These are phyloP conservation scores for Mycena haematopus DNA, from an alignment of 768 basidiomycete species.

Conservation along the genomic window DNA sequence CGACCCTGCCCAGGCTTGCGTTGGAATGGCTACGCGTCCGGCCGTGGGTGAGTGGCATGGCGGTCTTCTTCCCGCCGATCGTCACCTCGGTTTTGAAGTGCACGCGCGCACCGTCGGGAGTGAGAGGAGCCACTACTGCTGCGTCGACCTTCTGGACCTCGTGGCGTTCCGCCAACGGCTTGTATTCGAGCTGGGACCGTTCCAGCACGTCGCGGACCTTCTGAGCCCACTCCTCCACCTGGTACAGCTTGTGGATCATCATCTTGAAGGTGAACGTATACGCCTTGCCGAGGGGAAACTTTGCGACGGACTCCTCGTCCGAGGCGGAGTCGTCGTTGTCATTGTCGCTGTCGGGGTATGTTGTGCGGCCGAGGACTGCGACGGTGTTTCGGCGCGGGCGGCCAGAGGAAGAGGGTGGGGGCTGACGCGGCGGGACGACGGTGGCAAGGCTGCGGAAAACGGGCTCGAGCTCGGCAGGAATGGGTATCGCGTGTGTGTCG, in stretches of 20 bases:
- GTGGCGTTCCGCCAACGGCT: slow-evolving; percentile 54
- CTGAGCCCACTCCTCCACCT: slow-evolving; percentile 62
- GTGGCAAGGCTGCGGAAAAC: slow-evolving; percentile 38
- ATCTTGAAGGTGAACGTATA: slow-evolving; percentile 70
- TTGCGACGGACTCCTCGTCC: slow-evolving; percentile 38
- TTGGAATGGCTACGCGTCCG: slow-evolving; percentile 46
- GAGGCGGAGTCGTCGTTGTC: slow-evolving; percentile 21
- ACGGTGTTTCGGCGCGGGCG: slow-evolving; percentile 33
- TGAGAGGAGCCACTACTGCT: slow-evolving; percentile 18
- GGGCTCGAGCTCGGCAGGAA: slow-evolving; percentile 38
- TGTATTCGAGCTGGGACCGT: slow-evolving; percentile 60
- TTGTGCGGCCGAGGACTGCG: slow-evolving; percentile 24
- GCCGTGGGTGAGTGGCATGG: slow-evolving; percentile 27
- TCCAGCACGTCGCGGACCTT: slow-evolving; percentile 61
- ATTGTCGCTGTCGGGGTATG: slow-evolving; percentile 20
- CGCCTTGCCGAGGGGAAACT: slow-evolving; percentile 52
- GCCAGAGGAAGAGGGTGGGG: slow-evolving; percentile 27
- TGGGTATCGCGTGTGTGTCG: slow-evolving; percentile 38
- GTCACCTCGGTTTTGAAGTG: slow-evolving; percentile 37
- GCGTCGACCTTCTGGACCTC: slow-evolving; percentile 30
- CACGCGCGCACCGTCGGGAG: slow-evolving; percentile 28
- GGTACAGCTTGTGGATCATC: slow-evolving; percentile 72
- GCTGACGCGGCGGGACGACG: slow-evolving; percentile 25
- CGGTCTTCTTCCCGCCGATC: slow-evolving; percentile 29
- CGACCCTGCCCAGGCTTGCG: slow-evolving; percentile 29